Evolutionary conservation across 23 red algal genomes (phyloP), one percentile per base, ranked within the genome.

Genomic region (Pyropia haitanensis): DNA sequence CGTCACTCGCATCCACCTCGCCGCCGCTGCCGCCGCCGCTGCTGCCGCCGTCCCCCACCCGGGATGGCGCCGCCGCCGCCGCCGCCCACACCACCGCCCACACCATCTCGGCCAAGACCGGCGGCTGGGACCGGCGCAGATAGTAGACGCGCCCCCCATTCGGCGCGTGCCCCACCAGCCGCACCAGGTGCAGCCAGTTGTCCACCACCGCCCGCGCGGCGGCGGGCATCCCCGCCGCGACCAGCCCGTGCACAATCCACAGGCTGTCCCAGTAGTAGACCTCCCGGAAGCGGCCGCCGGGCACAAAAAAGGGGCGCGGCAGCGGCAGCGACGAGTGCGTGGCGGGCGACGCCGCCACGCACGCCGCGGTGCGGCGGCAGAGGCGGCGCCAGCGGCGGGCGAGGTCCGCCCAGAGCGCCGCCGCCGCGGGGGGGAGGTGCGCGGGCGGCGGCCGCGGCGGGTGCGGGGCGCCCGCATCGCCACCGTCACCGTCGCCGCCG

Each of bases 211-310:
- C 14, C 48, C 77, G 70, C 10, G 91, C 91, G 2, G 80, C 73
- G 33, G 66, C 48, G 21, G 79, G 56, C 77, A 88, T 80, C n/a
- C 79, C 83, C 53, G 83, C 79, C 14, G 64, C 70, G 14, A 96
- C 51, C 15, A 96, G 53, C 23, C 91, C 91, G 14, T 87, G 78
- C 20, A 88, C 64, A 27, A 96, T 85, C 80, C 82, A 96, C 18
- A 83, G 76, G 3, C 83, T 81, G 46, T 96, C 91, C 91, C 91
- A 96, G 65, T 96, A 96, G 56, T 88, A 96, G 61, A 60, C 79
- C 64, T 96, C 91, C 19, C 78, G 91, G 65, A 96, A 96, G 53
- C 91, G 91, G 14, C 91, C 91, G 7, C 91, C 91, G 14, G 91
- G 73, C 13, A 96, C 71, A 50, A 88, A 80, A 49, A 96, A 89